A percentile compares a stretch with the other conserved stretches of the same genome.
phyloP scores from a whole-genome alignment of 1,284 basidiomycete genomes.

The Amylostereum chailletii region DNA sequence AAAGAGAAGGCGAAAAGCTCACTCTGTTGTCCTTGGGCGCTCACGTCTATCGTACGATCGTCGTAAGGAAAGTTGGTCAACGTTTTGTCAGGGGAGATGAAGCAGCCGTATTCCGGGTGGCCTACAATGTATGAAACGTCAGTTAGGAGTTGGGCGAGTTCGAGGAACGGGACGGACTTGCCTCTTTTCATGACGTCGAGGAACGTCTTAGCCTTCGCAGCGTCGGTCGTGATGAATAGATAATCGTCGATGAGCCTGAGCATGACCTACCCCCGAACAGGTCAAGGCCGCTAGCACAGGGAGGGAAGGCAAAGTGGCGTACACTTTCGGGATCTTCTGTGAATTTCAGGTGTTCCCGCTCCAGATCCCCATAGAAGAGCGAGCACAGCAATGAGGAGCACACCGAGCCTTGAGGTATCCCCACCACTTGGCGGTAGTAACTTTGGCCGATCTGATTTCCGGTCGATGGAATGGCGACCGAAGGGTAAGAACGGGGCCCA shows the following conservation, averaged over 20 bases:
- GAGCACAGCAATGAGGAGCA: slow-evolving; percentile 86
- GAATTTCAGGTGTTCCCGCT: slow-evolving; percentile 55
- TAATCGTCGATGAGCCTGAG: slow-evolving; percentile 93
- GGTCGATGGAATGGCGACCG: neutral
- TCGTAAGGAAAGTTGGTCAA: slow-evolving; percentile 70
- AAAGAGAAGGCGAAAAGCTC: slow-evolving; percentile 8
- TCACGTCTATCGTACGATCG: slow-evolving; percentile 43
- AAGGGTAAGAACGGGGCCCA: slow-evolving; percentile 18
- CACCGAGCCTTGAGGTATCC: slow-evolving; percentile 94
- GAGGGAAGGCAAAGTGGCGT: slow-evolving; percentile 17
- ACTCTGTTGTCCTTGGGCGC: slow-evolving; percentile 41
- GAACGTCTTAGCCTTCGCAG: slow-evolving; percentile 59
- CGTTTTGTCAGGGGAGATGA: slow-evolving; percentile 84
- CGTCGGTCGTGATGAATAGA: slow-evolving; percentile 75
- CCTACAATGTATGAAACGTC: slow-evolving; percentile 31
- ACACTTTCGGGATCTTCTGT: slow-evolving; percentile 56
- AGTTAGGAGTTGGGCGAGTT: neutral
- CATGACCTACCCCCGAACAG: slow-evolving; percentile 44
- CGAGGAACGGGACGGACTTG: slow-evolving; percentile 14
- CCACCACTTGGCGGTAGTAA: slow-evolving; percentile 81
- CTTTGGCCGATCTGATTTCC: slow-evolving; percentile 56
- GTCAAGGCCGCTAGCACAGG: neutral
- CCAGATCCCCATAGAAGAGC: slow-evolving; percentile 91
- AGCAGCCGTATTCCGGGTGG: slow-evolving; percentile 90
- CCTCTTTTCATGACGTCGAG: slow-evolving; percentile 76